Evolutionary conservation across 257 asterid genomes (phyloP).

Genomic region (Solanum bulbocastanum): DNA sequence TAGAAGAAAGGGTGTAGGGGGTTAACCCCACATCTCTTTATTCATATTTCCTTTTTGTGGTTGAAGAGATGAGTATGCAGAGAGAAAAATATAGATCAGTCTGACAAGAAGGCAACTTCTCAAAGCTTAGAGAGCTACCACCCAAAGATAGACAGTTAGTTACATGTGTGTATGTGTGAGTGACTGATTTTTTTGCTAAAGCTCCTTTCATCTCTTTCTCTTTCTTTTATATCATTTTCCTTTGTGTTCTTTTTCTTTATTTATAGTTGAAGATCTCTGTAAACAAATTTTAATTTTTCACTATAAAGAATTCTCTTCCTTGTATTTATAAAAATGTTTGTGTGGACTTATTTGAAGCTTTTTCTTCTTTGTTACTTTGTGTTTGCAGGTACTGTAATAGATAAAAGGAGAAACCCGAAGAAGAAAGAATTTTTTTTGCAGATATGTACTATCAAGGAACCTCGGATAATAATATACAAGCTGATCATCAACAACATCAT

Average conservation of each 20-base stretch:
- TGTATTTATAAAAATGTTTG: not conserved
- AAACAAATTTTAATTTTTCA: not conserved
- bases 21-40: conserved; percentile 20
- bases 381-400: conserved; percentile 3
- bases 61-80: conserved; percentile 1
- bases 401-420: not conserved
- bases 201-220: conserved; percentile 1
- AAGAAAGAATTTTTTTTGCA: not conserved
- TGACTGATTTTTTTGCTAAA: not conserved
- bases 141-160: conserved; percentile 11
- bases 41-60: conserved; percentile 10
- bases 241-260: not conserved
- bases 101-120: conserved; percentile 43
- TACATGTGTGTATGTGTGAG: conserved; percentile 29
- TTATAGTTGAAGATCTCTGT: not conserved
- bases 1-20: not conserved
- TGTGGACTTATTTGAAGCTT: conserved; percentile 11
- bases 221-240: not conserved
- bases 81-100: conserved; percentile 20
- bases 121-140: conserved; percentile 11
- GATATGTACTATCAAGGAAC: conserved; percentile 52
- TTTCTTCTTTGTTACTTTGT: not conserved
- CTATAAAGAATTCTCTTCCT: not conserved
- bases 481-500: not conserved
- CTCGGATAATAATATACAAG: conserved; percentile 32